Percentiles rank a stretch among this genome's conserved stretches.
These are phyloP conservation scores for Colletotrichum sp. DNA, from an alignment of 2,329 filamentous ascomycete genomes.

Conservation along the genomic window DNA sequence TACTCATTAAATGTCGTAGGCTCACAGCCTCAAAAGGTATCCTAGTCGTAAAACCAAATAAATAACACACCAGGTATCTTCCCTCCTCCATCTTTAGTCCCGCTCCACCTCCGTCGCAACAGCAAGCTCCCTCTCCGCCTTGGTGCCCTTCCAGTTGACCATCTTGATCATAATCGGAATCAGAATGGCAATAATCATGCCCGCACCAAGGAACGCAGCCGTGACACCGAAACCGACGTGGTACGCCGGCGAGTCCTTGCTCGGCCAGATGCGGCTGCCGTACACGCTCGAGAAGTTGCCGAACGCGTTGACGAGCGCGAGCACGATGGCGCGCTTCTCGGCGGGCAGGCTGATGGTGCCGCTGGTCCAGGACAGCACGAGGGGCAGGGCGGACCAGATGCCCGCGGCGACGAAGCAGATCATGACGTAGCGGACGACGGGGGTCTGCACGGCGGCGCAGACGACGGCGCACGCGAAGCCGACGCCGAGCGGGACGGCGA, in stretches of 20 bases:
- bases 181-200: constrained; percentile 26
- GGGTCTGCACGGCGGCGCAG: constrained; percentile 25
- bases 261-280: constrained; percentile 34
- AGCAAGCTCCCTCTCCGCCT: constrained; percentile 19
- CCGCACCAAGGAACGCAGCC: constrained; percentile 29
- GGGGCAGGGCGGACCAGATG: constrained; percentile 29
- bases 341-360: constrained; percentile 29
- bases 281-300: constrained; percentile 36
- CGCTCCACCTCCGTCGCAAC: background rate
- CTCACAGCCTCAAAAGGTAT: background rate
- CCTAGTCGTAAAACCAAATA: background rate
- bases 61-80: background rate
- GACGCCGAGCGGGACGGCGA: constrained; percentile 21
- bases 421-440: constrained; percentile 33
- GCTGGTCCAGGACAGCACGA: constrained; percentile 33
- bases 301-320: constrained; percentile 35
- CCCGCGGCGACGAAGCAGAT: constrained; percentile 30
- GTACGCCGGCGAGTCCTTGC: constrained; percentile 28
- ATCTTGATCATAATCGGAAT: constrained; percentile 25
- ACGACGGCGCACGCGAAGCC: constrained; percentile 25
- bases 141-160: constrained; percentile 20
- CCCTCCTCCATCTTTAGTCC: background rate
- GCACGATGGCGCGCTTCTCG: constrained; percentile 36
- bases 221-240: constrained; percentile 33
- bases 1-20: background rate